These are phyloP conservation scores for Apophysomyces ossiformis DNA, from an alignment of 371 early-diverging fungal genomes.

Conservation along the genomic window DNA sequence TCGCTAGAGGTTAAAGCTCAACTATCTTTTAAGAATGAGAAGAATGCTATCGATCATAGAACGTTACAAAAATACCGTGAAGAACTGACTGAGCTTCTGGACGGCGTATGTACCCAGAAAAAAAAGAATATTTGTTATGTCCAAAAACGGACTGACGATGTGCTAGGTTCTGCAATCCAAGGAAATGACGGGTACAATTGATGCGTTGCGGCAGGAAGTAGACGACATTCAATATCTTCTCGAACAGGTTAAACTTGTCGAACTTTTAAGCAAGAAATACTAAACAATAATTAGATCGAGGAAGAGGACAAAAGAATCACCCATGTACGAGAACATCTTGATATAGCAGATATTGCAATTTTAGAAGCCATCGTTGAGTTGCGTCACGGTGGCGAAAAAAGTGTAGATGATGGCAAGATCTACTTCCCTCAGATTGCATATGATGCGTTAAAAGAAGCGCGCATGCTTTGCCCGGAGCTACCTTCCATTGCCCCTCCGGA, in stretches of 20 bases:
- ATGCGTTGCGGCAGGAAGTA: slow-evolving; percentile 16
- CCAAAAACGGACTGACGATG: background rate
- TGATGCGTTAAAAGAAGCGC: slow-evolving; percentile 42
- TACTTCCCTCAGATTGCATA: slow-evolving; percentile 51
- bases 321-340: slow-evolving; percentile 36
- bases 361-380: slow-evolving; percentile 51
- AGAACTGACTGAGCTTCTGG: slow-evolving; percentile 41
- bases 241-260: slow-evolving; percentile 14
- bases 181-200: slow-evolving; percentile 14
- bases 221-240: slow-evolving; percentile 6
- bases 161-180: slow-evolving; percentile 20
- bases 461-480: slow-evolving; percentile 41
- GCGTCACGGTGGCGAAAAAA: slow-evolving; percentile 29
- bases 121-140: no score
- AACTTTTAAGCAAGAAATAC: background rate
- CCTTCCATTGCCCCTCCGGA: slow-evolving; percentile 44
- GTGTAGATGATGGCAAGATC: slow-evolving; percentile 36
- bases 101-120: slow-evolving; percentile 25
- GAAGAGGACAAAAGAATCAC: slow-evolving; percentile 26
- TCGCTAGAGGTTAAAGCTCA: background rate
- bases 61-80: slow-evolving; percentile 48
- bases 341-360: slow-evolving; percentile 34
- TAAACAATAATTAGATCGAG: background rate
- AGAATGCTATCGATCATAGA: slow-evolving; percentile 45
- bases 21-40: slow-evolving; percentile 34